phyloP scores from a whole-genome alignment of 2,329 filamentous ascomycete genomes.

The Cercospora sp. region DNA sequence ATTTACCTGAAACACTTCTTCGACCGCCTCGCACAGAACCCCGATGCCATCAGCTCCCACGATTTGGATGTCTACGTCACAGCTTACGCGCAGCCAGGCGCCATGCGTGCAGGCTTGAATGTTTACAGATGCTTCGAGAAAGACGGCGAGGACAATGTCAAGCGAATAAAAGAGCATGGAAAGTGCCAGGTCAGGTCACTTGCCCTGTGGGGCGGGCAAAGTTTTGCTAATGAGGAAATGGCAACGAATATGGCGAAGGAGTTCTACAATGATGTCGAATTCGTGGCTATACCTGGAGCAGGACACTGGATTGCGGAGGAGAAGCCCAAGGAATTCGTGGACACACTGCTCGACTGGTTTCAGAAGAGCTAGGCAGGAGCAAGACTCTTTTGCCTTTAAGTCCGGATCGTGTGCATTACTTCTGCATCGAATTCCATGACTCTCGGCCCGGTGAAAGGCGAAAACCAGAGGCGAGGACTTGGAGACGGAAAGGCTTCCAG shows the following conservation, averaged over 20 bases:
- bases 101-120: slow-evolving; percentile 37
- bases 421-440: not conserved
- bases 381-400: not conserved
- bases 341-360: slow-evolving; percentile 36
- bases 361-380: slow-evolving; percentile 17
- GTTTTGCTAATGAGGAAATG: slow-evolving; percentile 36
- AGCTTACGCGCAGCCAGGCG: slow-evolving; percentile 40
- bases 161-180: slow-evolving; percentile 18
- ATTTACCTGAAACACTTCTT: slow-evolving; percentile 50
- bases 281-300: slow-evolving; percentile 31
- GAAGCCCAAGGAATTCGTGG: slow-evolving; percentile 42
- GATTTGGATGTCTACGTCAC: slow-evolving; percentile 45
- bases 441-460: not conserved
- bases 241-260: slow-evolving; percentile 30
- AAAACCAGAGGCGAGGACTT: not conserved
- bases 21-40: slow-evolving; percentile 42
- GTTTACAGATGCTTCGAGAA: slow-evolving; percentile 40
- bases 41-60: slow-evolving; percentile 38
- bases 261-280: slow-evolving; percentile 37
- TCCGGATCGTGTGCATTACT: not conserved
- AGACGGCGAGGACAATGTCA: slow-evolving; percentile 32
- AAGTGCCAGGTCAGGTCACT: slow-evolving; percentile 35
- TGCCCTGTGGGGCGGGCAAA: slow-evolving; percentile 37
- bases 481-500: not conserved
- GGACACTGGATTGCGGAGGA: slow-evolving; percentile 45